phyloP scores from a whole-genome alignment of 1,284 basidiomycete species.

The Grifola frondosa region DNA sequence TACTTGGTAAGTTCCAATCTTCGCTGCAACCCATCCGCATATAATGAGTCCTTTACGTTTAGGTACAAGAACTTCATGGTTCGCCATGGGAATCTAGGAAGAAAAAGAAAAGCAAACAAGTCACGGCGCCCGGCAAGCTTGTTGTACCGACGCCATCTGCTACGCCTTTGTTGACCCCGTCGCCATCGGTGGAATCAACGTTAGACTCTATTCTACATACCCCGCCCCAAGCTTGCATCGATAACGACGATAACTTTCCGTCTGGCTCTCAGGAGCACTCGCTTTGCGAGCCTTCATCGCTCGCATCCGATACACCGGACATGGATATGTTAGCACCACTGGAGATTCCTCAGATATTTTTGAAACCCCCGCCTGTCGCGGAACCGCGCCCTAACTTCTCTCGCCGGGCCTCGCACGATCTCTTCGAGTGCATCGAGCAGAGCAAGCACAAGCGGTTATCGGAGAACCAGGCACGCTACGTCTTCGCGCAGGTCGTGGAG shows the following conservation, averaged over 20 bases:
- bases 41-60: slow-evolving; percentile 4
- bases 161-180: slow-evolving; percentile 48
- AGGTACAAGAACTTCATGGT: slow-evolving; percentile 93
- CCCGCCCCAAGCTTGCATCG: slow-evolving; percentile 39
- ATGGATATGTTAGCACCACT: background rate
- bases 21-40: slow-evolving; percentile 6
- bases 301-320: background rate
- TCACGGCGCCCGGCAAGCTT: slow-evolving; percentile 31
- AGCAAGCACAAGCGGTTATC: slow-evolving; percentile 73
- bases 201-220: slow-evolving; percentile 28
- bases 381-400: slow-evolving; percentile 59
- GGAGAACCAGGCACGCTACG: slow-evolving; percentile 78
- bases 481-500: slow-evolving; percentile 87
- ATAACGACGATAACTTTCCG: slow-evolving; percentile 27
- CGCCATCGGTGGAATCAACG: slow-evolving; percentile 50
- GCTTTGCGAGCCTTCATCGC: background rate
- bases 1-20: slow-evolving; percentile 72
- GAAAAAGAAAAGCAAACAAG: slow-evolving; percentile 28
- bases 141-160: slow-evolving; percentile 30
- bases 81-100: slow-evolving; percentile 67
- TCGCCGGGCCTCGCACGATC: slow-evolving; percentile 81
- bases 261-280: slow-evolving; percentile 1
- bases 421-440: slow-evolving; percentile 94
- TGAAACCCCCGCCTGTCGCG: slow-evolving; percentile 19
- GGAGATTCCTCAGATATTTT: slow-evolving; percentile 7